These are phyloP conservation scores for Dimargaris xerosporica DNA, from an alignment of 192 early-diverging fungal genomes.

Conservation along the genomic window DNA sequence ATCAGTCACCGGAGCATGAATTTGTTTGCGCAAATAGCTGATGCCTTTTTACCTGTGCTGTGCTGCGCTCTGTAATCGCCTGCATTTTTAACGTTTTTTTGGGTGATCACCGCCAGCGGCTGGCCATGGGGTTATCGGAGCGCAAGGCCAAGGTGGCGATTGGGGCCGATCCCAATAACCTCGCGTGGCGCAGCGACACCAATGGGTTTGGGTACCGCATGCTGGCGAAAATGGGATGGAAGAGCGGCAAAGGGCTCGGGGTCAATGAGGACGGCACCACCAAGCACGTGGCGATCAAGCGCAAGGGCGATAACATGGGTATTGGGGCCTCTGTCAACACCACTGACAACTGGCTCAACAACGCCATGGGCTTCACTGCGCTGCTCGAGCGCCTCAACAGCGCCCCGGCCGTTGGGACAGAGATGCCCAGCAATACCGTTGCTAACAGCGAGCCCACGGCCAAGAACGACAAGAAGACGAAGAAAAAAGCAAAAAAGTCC, in stretches of 20 bases:
- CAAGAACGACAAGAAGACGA: conserved; percentile 5
- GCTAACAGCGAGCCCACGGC: conserved; percentile 12
- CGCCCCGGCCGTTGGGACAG: conserved; percentile 26
- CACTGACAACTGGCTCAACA: conserved; percentile 89
- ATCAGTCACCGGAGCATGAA: too few species aligned
- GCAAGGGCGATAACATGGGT: conserved; percentile 80
- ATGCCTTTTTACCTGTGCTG: too few species aligned
- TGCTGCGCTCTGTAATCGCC: too few species aligned
- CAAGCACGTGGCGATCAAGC: conserved; percentile 71
- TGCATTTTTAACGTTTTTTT: too few species aligned
- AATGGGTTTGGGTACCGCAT: conserved; percentile 77
- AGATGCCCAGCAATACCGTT: conserved; percentile 3
- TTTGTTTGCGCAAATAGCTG: too few species aligned
- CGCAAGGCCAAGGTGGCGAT: not conserved
- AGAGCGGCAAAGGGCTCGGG: conserved; percentile 83
- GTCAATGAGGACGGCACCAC: conserved; percentile 66
- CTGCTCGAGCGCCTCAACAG: conserved; percentile 70
- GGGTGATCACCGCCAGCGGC: not conserved
- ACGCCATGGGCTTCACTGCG: conserved; percentile 68
- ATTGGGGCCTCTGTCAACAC: conserved; percentile 78
- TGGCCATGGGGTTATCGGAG: not conserved
- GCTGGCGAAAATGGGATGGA: conserved; percentile 95
- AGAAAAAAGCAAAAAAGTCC: conserved; percentile 21
- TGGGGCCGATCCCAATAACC: not conserved
- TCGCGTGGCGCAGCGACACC: conserved; percentile 33